Evolutionary conservation across 192 early-diverging fungal species (phyloP), one percentile per base, ranked within the genome.

Genomic region (Endogone sp.): DNA sequence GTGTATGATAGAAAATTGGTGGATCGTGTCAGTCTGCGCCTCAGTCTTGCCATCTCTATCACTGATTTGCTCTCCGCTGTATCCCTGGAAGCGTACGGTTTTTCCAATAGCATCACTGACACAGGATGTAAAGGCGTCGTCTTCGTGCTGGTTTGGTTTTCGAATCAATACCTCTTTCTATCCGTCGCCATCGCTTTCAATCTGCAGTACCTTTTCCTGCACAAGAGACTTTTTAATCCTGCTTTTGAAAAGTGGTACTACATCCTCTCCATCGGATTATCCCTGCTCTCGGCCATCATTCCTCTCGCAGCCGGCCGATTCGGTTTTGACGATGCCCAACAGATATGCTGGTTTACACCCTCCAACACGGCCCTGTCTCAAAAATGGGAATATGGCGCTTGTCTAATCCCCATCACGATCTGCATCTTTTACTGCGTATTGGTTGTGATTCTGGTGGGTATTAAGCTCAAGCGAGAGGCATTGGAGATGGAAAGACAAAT

Each of bases 171-270:
- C n/a, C n/a, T n/a, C n/a, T n/a, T n/a, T n/a, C n/a, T n/a, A n/a
- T n/a, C n/a, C n/a, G n/a, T n/a, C n/a, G 67, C 67, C 9, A 69
- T 69, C 23, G 67, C 67, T 10, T 69, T 60, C 31, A 69, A 69
- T 10, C 31, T 69, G 25, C 67, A 61, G 37, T 69, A 60, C 32
- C 26, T 69, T 23, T 69, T 69, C 31, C 20, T 69, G 27, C 59
- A 60, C n/a, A 30, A 69, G 2, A 29, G 25, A 8, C 49, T 29
- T 29, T 69, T 60, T 27, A 58, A 69, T 16, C 67, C 67, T 2
- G 60, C 29, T 21, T 60, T 69, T 22, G 23, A 24, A n/a, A 3
- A 61, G 8, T 60, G 67, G 67, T 69, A 69, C 31, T 69, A 60
- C 16, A 61, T 69, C 3, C 25, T 56, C 59, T 16, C 29, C 29